Conservation (phyloP, 2,329 filamentous ascomycete species). For the Spiromastix sp. region DNA sequence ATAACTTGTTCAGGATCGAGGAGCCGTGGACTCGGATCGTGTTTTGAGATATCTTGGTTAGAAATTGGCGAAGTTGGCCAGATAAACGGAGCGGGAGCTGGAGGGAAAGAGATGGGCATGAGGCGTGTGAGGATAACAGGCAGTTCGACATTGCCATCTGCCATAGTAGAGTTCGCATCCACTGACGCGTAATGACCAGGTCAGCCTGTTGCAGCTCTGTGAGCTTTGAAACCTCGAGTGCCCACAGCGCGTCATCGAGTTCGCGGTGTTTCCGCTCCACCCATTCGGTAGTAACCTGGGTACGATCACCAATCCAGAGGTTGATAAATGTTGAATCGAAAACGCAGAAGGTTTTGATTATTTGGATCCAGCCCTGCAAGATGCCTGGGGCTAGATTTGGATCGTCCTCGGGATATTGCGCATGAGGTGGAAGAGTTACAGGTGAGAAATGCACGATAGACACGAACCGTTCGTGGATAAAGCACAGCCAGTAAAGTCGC, state of each 20-base stretch:
- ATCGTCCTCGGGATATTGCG: slow-evolving; percentile 30
- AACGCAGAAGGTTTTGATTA: slow-evolving; percentile 36
- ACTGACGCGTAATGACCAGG: slow-evolving; percentile 40
- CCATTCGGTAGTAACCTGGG: slow-evolving; percentile 30
- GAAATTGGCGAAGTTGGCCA: slow-evolving; percentile 32
- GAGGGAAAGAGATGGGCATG: slow-evolving; percentile 26
- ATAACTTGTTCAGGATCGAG: slow-evolving; percentile 48
- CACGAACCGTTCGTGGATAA: slow-evolving; percentile 48
- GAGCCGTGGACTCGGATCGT: slow-evolving; percentile 47
- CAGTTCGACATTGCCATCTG: slow-evolving; percentile 40
- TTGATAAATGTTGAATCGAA: slow-evolving; percentile 36
- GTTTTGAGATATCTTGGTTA: slow-evolving; percentile 31
- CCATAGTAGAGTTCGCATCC: slow-evolving; percentile 40
- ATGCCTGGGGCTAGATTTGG: slow-evolving; percentile 27
- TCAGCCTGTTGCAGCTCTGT: slow-evolving; percentile 39
- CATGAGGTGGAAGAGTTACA: slow-evolving; percentile 31
- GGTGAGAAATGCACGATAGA: slow-evolving; percentile 41
- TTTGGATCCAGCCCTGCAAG: slow-evolving; percentile 34
- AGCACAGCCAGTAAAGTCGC: slow-evolving; percentile 46
- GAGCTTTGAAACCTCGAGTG: slow-evolving; percentile 28
- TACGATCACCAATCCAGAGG: slow-evolving; percentile 33
- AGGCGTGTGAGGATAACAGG: slow-evolving; percentile 28
- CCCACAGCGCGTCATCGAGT: slow-evolving; percentile 30
- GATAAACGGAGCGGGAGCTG: slow-evolving; percentile 37
- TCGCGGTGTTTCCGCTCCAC: slow-evolving; percentile 37